Base-by-base conservation (phyloP, 164 flowering plant genomes). In the Vitis cinerea region DNA sequence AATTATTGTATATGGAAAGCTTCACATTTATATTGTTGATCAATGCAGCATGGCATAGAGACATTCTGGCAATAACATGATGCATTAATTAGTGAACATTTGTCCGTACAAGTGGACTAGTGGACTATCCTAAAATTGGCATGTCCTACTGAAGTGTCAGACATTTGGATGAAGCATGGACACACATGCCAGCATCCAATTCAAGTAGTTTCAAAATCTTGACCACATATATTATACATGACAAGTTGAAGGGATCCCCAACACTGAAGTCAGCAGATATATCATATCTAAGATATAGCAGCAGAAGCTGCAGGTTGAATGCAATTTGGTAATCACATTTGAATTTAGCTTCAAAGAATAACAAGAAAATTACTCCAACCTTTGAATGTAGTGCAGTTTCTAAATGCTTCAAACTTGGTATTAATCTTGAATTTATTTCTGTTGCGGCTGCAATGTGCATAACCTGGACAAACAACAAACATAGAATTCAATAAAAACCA, bases 401-500 rank as follows among this genome's bases (percentile, higher is more conserved):
- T 56, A 95, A 81, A 67, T 76, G 83, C 73, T 87, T 90, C 89
- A 95, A 74, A 50, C 82, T 91, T 48, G 99, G 99, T 30, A 95
- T 66, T 65, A 91, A 81, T 79, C 90, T 84, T 62, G 90, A 83
- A 74, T 95, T 93, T 58, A 89, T 84, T 79, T 95, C 97, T 70
- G 78, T 83, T 65, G 90, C 97, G 64, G 98, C 96, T 50, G 98
- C 97, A 79, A 95, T 95, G 81, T 95, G 99, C 99, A 95, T 95
- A 55, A 93, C 99, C 99, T 95, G 78, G 64, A 76, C 0, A 80
- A 65, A 55, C 16, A 74, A 49, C n/a, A 71, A 66, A 16, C 31
- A 76, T 17, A 50, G 16, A 13, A 65, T n/a, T 2, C 50, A 31
- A 61, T 17, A 70, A 64, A 48, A 64, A 17, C 63, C 23, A 54